These are phyloP conservation scores for Adansonia rubrostipa DNA, from an alignment of 441 rosid genomes.

Conservation along the genomic window DNA sequence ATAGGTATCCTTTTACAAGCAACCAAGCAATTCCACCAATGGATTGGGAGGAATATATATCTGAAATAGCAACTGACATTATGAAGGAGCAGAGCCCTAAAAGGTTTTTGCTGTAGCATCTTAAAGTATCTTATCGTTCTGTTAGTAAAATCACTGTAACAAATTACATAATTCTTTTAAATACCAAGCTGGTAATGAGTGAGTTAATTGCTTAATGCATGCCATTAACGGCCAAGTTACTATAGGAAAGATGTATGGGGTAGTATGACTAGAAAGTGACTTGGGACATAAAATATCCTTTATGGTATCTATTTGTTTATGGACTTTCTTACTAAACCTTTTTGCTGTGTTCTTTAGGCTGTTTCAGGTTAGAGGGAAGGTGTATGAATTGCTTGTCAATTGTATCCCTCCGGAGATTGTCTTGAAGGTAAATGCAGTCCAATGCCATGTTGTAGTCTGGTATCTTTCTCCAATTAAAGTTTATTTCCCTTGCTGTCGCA, in stretches of 20 bases:
- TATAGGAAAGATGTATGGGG: background rate
- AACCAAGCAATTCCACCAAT: constrained; percentile 80
- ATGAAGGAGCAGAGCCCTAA: constrained; percentile 97
- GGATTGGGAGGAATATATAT: constrained; percentile 97
- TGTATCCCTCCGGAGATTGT: constrained; percentile 88
- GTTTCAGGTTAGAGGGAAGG: constrained; percentile 86
- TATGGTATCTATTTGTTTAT: background rate
- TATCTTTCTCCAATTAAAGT: constrained; percentile 17
- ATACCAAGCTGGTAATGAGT: background rate
- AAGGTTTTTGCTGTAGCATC: constrained; percentile 47
- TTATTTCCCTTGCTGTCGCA: constrained; percentile 37
- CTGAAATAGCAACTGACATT: constrained; percentile 84
- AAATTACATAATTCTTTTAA: background rate
- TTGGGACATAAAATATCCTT: background rate
- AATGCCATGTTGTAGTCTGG: background rate
- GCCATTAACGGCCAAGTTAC: background rate
- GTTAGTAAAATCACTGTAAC: constrained; percentile 10
- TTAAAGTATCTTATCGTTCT: constrained; percentile 10
- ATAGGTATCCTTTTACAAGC: constrained; percentile 77
- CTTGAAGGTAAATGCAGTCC: constrained; percentile 60
- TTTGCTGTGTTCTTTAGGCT: constrained; percentile 50
- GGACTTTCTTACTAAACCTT: constrained; percentile 28
- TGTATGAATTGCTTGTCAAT: constrained; percentile 81
- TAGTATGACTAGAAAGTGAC: constrained; percentile 7
- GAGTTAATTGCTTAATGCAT: background rate